Evolutionary conservation across 2,329 filamentous ascomycete species (phyloP), one percentile per base, ranked within the genome.

Genomic region (Ceratocystis lukuohia): DNA sequence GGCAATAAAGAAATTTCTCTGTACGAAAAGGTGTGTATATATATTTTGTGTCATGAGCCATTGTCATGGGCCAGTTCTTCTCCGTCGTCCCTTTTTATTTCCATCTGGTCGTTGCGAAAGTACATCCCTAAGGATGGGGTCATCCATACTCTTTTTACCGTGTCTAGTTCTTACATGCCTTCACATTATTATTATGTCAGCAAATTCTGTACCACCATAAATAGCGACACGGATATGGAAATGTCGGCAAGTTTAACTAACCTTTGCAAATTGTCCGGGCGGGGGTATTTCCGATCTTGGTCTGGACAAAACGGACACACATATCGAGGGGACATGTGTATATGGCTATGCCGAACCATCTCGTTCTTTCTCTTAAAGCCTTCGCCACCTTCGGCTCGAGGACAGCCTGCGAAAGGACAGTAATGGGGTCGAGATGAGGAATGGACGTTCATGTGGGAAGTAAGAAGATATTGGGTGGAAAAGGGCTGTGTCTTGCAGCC

Each of bases 301-400:
- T 96, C 91, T 1, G 91, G 89, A 74, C 94, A 99, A 73, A 96
- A 97, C 0, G 94, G 94, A 74, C 94, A 99, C 37, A 96, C 86
- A 72, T 97, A 99, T 68, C 93, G 93, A 1, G 94, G 94, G 6
- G 91, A 96, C 70, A 91, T 88, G 73, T 99, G 94, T 3, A 97
- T 94, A 2, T 97, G 82, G 0, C 93, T 92, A 72, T 88, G 85
- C 33, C 85, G 77, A 61, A 88, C 88, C 85, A 88, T 87, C 73
- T 88, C 86, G 70, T 88, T 88, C 73, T 88, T 88, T 67, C 86
- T 79, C 74, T 88, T 88, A 74, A 88, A 88, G 0, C 86, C 86
- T 70, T 84, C 86, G 3, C 85, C 85, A 1, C 82, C 81, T 72
- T 85, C 82, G 62, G 81, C 82, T 63, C 85, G 79, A n/a, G 84